Evolutionary conservation across 805 yeast species (phyloP), one percentile per base, ranked within the genome.

Genomic region (Lachancea dasiensis): DNA sequence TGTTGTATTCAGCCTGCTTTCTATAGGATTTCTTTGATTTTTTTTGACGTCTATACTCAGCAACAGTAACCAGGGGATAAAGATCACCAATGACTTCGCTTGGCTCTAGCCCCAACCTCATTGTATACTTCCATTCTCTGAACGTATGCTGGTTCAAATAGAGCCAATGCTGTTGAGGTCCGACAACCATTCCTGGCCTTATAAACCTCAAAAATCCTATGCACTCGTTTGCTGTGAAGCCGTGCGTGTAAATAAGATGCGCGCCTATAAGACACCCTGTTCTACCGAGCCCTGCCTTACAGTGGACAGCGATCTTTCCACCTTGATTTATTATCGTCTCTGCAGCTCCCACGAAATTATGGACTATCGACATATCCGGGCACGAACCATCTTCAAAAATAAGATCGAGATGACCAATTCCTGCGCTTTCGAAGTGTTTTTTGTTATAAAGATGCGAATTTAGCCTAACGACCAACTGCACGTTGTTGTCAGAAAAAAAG

Each of bases 121-220:
- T 87, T 8, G 96, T 86, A 51, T 80, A 85, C 60, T 86, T 75
- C 97, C 98, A 92, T 53, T 87, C 96, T 53, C 97, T 73, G 61
- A 92, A 92, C 50, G 89, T 96, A 60, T 86, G 81, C 62, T 92
- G 98, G 59, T 92, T 96, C 46, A 92, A 72, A 56, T 92, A 92
- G 42, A 92, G 70, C 98, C 98, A 92, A 65, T 92, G 98, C 60
- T 92, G 98, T 62, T 92, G 98, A 2, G 98, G 98, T 0, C 98
- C 98, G 21, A 92, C 98, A n/a, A 92, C 97, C 98, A 92, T 92
- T 28, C 98, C 98, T 0, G 98, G 98, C 49, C 98, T 76, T 46
- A 92, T 72, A 75, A 92, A 84, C 60, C 98, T 74, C 90, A 92
- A 84, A 57, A 87, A 92, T 1, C 90, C 95, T 51, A 92, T 92